Conservation (phyloP, 1,284 basidiomycete genomes). For the Puccinia polysora region DNA sequence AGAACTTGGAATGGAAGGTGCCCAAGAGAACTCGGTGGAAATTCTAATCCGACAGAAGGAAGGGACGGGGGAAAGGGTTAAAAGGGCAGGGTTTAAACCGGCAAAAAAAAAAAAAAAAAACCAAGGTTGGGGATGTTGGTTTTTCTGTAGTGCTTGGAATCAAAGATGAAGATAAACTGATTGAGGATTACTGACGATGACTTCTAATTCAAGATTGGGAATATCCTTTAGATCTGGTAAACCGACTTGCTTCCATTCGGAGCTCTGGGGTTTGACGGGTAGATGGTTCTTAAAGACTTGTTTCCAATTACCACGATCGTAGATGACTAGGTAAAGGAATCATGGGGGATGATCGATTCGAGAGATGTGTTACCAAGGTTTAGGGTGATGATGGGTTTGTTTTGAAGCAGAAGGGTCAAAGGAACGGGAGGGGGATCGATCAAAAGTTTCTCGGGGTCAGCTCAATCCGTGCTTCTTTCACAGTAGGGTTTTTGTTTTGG, state of each 20-base stretch:
- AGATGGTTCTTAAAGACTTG: conserved; percentile 53
- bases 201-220: conserved; percentile 62
- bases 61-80: conserved; percentile 52
- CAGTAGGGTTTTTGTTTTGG: neutral
- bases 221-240: conserved; percentile 62
- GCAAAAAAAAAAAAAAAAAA: neutral
- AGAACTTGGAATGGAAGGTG: conserved; percentile 73
- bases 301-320: conserved; percentile 64
- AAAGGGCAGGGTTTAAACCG: conserved; percentile 54
- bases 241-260: conserved; percentile 60
- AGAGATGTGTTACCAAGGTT: neutral
- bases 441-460: too few species aligned
- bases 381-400: too few species aligned
- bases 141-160: neutral
- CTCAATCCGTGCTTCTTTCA: too few species aligned
- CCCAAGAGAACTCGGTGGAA: conserved; percentile 56
- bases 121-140: neutral
- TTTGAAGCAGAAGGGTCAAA: too few species aligned
- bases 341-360: neutral
- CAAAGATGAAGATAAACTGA: neutral
- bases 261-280: conserved; percentile 50
- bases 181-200: conserved; percentile 55
- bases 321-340: conserved; percentile 59
- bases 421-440: too few species aligned
- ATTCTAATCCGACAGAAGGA: conserved; percentile 47